Conservation (phyloP, 2,329 filamentous ascomycete species). For the Stachybotrys chartarum region DNA sequence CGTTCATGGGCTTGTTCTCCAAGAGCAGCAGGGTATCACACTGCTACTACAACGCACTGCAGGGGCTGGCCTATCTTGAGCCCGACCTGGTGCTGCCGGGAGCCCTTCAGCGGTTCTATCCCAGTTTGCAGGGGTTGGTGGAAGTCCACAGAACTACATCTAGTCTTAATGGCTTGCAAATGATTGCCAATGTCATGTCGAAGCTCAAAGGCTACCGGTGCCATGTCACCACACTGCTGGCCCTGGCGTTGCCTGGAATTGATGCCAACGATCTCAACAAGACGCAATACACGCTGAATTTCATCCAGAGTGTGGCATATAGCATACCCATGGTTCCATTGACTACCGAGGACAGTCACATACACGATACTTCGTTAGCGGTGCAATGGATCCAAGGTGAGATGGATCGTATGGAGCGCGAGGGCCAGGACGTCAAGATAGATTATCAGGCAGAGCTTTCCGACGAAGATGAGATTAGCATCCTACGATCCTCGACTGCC, state of each 20-base stretch:
- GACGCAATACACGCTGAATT: conserved; percentile 87
- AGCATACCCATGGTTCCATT: conserved; percentile 89
- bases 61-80: conserved; percentile 84
- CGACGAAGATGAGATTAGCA: conserved; percentile 79
- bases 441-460: conserved; percentile 77
- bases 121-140: conserved; percentile 90
- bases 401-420: conserved; percentile 86
- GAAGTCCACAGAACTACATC: conserved; percentile 96
- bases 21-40: conserved; percentile 90
- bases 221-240: conserved; percentile 90
- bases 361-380: conserved; percentile 69
- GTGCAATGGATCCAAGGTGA: conserved; percentile 92
- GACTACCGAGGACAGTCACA: conserved; percentile 47
- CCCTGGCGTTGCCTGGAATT: conserved; percentile 86
- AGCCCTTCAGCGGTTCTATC: conserved; percentile 91
- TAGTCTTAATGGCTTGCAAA: conserved; percentile 83
- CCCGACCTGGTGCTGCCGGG: conserved; percentile 88
- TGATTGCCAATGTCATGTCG: conserved; percentile 85
- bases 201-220: conserved; percentile 94
- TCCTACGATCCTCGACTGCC: conserved; percentile 88
- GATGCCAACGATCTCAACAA: conserved; percentile 98
- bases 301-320: conserved; percentile 93
- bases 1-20: conserved; percentile 96
- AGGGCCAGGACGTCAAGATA: conserved; percentile 77
- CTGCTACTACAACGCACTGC: conserved; percentile 84